Evolutionary conservation across 495 filamentous ascomycete species (phyloP), one percentile per base, ranked within the genome.

Genomic region (Baudoinia panamericana): DNA sequence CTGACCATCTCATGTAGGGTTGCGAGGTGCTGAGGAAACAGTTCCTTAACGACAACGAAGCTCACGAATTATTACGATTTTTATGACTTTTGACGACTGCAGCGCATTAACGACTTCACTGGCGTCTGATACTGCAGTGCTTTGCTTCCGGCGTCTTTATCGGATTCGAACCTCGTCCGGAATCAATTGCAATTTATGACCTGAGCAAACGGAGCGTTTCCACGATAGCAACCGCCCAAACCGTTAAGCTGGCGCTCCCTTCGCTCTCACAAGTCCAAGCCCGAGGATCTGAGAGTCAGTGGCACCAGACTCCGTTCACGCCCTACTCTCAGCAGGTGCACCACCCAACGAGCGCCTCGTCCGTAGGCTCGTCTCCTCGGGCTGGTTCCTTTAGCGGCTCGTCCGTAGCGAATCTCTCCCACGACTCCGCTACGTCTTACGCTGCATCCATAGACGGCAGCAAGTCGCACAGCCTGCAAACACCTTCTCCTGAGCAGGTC

Each of bases 171-270:
- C n/a, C n/a, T n/a, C n/a, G n/a, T n/a, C n/a, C n/a, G n/a, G n/a
- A n/a, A n/a, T n/a, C n/a, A n/a, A n/a, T n/a, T n/a, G n/a, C n/a
- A n/a, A n/a, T n/a, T n/a, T n/a, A n/a, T n/a, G n/a, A n/a, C n/a
- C n/a, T n/a, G n/a, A n/a, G n/a, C n/a, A n/a, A n/a, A n/a, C n/a
- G n/a, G n/a, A n/a, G n/a, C n/a, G n/a, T n/a, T n/a, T n/a, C n/a
- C n/a, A n/a, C n/a, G n/a, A n/a, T n/a, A n/a, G n/a, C n/a, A n/a
- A n/a, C n/a, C n/a, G n/a, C n/a, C n/a, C n/a, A n/a, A n/a, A 84
- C 78, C 85, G 86, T 73, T 82, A 95, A 93, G 72, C 87, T 95
- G 87, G 87, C 93, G 85, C 80, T 90, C 66, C 84, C 87, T 63
- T 81, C 84, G 70, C 80, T 88, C 56, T 80, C 84, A 59, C 82